Evolutionary conservation across 2,329 filamentous ascomycete species (phyloP), one percentile per base, ranked within the genome.

Genomic region (Trichophyton simii): DNA sequence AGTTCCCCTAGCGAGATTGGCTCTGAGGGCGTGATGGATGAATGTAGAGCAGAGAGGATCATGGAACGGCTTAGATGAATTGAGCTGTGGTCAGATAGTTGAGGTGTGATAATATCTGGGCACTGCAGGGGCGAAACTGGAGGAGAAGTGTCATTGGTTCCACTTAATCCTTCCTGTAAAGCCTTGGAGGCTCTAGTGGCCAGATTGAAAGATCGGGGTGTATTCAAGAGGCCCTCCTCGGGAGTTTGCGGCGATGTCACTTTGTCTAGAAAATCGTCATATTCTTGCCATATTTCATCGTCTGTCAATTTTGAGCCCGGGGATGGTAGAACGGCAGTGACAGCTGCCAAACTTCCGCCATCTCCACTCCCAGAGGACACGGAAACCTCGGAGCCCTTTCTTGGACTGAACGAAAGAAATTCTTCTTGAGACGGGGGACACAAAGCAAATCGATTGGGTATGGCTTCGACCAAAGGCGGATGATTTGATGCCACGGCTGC

Each of bases 281-380:
- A 96, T 73, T 95, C 92, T 59, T 91, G 86, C 92, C 92, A 97
- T 1, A 96, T 82, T 70, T 96, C 92, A 67, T 96, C 92, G 66
- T 95, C 88, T 0, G 78, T 83, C 3, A 86, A 80, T 0, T 83
- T 85, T 3, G 84, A 83, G 52, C 78, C 79, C 1, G 83, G 78
- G 2, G 78, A 76, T 0, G 87, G 87, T 22, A 88, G 77, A 1
- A 89, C 75, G 5, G 88, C 86, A 15, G 85, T 88, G 2, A 85
- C 83, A 4, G 82, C 81, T 11, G 80, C 79, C 65, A 81, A 84
- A 61, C 82, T 84, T 58, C 80, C 76, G 3, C 55, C 31, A 42
- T 58, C 55, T 34, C 3, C 73, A 0, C 83, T 84, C 15, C 71
- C 75, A 1, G 87, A 89, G 0, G 88, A 87, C 18, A 79, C 83